phyloP scores from a whole-genome alignment of 768 basidiomycete genomes.

The Punctularia strigosozonata region DNA sequence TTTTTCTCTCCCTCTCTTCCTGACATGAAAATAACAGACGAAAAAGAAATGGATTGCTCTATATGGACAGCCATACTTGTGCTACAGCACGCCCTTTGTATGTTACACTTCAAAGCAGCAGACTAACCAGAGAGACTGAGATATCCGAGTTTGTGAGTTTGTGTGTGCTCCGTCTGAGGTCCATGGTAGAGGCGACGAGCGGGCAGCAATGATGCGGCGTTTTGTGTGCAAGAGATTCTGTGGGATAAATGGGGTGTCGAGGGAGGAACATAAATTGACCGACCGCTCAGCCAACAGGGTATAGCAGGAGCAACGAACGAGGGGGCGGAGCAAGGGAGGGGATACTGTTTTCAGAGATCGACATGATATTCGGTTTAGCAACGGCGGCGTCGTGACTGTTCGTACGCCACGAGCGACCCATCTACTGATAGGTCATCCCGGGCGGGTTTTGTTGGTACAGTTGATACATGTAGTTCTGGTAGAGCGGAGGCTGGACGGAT shows the following conservation, averaged over 20 bases:
- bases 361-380: too few relatives aligned
- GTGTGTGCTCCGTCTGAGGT: background rate
- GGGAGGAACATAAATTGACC: background rate
- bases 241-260: background rate
- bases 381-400: too few relatives aligned
- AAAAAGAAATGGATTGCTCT: too few relatives aligned
- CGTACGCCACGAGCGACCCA: too few relatives aligned
- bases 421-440: conserved; percentile 67
- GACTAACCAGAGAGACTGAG: background rate
- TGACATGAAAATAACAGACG: too few relatives aligned
- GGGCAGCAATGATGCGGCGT: background rate
- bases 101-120: too few relatives aligned
- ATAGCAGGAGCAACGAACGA: background rate
- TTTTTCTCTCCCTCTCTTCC: too few relatives aligned
- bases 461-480: conserved; percentile 78
- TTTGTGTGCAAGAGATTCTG: background rate
- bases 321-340: background rate
- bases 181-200: background rate
- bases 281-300: background rate
- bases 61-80: too few relatives aligned
- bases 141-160: background rate
- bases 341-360: too few relatives aligned
- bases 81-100: too few relatives aligned
- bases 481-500: conserved; percentile 54
- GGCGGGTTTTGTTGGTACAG: conserved; percentile 69